Conservation (phyloP, 441 rosid genomes). For the Euphorbia celastroides region DNA sequence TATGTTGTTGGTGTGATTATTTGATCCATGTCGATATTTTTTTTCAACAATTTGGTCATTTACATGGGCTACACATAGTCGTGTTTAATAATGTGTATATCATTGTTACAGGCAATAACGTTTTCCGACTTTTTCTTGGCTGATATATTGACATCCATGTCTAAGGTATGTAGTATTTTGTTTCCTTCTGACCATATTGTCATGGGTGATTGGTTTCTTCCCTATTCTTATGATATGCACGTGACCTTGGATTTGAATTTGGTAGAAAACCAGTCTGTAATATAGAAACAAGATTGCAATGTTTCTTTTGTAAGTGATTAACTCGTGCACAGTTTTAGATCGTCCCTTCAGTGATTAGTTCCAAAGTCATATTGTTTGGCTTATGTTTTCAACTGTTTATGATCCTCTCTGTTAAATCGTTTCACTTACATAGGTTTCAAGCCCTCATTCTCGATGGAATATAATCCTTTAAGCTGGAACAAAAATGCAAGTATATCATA, state of each 20-base stretch:
- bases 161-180: slow-evolving; percentile 54
- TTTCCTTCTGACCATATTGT: slow-evolving; percentile 2
- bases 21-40: background rate
- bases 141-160: slow-evolving; percentile 93
- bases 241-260: background rate
- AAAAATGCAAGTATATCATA: background rate
- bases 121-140: slow-evolving; percentile 92
- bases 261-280: background rate
- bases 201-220: too few species aligned
- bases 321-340: background rate
- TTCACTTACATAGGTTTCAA: background rate
- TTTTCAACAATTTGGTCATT: background rate
- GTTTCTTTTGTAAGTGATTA: background rate
- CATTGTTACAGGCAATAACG: slow-evolving; percentile 63
- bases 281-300: background rate
- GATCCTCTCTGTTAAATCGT: background rate
- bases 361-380: background rate
- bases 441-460: background rate
- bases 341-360: background rate
- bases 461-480: background rate
- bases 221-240: background rate
- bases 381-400: background rate
- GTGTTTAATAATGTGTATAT: slow-evolving; percentile 4
- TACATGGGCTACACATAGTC: background rate
- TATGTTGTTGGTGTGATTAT: background rate